Evolutionary conservation across 2,329 filamentous ascomycete genomes (phyloP), one percentile per base, ranked within the genome.

Genomic region (Pseudogymnoascus sp.): DNA sequence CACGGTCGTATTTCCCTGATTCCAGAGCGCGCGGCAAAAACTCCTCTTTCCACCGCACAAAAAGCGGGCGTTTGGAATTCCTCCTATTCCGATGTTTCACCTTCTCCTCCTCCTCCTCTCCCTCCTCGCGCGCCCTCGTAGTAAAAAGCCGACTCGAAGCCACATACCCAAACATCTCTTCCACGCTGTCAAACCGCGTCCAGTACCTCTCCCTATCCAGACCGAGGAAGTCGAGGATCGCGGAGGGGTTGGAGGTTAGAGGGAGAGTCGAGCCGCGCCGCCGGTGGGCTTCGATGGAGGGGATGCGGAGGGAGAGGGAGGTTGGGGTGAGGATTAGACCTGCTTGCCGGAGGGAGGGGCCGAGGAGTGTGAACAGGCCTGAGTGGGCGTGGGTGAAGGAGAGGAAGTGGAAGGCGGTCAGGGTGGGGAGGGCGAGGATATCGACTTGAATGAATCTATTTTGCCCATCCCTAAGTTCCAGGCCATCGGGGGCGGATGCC

Each of bases 311-410:
- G 71, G 81, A 84, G 1, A 94, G 73, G 1, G 84, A 88, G 11
- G 71, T 73, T 60, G 90, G 83, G 67, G 85, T 87, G 23, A 84
- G 76, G 0, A 84, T 88, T 6, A 94, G 80, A 1, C 89, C 89
- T 37, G 84, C 81, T 0, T 80, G 81, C 0, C 86, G 81, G 65
- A 90, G 83, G 7, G 80, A 82, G 16, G 81, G 78, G 4, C 89
- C 87, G 0, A 93, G 71, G 7, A 86, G 79, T 64, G 84, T 88
- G 80, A 86, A 86, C 1, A 85, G 63, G 68, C 93, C 90, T n/a
- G 88, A 87, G 68, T 93, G 90, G 0, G 84, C 82, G 40, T 87
- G 79, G 67, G 84, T 84, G 75, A 92, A 91, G 3, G 84, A 73
- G 38, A 80, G 78, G 89, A 89, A 93, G 31, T 79, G 77, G 66